These are phyloP conservation scores for Xylaria sp. DNA, from an alignment of 2,329 filamentous ascomycete genomes.

Conservation along the genomic window DNA sequence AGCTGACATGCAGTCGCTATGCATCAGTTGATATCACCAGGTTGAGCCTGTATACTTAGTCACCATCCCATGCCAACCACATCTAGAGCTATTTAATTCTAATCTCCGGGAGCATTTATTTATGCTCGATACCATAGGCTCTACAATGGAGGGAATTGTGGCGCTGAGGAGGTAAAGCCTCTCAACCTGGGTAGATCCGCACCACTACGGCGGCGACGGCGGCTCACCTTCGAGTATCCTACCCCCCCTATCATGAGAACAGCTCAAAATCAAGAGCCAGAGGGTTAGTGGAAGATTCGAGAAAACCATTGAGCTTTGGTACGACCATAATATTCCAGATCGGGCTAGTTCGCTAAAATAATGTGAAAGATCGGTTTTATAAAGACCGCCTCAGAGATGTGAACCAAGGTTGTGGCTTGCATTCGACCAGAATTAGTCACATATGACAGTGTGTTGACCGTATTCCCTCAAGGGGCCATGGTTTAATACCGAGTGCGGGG, in stretches of 20 bases:
- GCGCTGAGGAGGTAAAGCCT: no score
- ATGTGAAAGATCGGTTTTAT: neutral
- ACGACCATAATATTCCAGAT: neutral
- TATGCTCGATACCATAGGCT: no score
- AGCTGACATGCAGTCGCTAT: neutral
- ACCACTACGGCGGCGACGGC: no score
- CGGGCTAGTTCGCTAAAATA: neutral
- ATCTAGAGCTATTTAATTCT: no score
- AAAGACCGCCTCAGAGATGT: neutral
- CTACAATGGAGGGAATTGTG: no score
- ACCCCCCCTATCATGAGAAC: neutral
- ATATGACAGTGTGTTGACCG: neutral
- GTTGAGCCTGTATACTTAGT: no score
- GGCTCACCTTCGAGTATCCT: neutral
- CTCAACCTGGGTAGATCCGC: no score
- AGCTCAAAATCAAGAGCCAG: neutral
- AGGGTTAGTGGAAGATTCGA: neutral
- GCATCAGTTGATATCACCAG: no score
- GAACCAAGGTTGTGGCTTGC: neutral
- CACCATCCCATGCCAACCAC: no score
- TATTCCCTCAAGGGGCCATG: neutral
- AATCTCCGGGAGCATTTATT: no score
- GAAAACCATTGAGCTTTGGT: neutral
- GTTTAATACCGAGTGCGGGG: neutral
- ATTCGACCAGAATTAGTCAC: neutral